phyloP scores from a whole-genome alignment of 371 early-diverging fungal species.

The Haplosporangium sp. region DNA sequence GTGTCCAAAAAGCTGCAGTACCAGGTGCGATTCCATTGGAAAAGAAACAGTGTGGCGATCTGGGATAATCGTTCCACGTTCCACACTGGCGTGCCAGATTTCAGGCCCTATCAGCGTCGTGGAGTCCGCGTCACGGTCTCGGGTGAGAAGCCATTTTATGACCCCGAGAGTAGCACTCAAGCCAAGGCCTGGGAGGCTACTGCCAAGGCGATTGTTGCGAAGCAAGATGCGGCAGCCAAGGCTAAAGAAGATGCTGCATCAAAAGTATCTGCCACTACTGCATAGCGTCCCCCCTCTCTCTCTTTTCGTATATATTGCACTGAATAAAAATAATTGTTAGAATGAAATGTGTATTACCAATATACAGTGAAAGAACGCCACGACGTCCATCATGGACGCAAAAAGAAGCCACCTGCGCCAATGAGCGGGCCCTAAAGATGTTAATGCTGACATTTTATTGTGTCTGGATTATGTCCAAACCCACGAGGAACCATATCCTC shows the following conservation, averaged over 20 bases:
- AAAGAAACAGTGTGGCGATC: slow-evolving; percentile 70
- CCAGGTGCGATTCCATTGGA: slow-evolving; percentile 75
- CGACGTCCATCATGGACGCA: no score
- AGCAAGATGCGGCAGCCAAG: slow-evolving; percentile 46
- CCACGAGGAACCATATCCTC: slow-evolving; percentile 37
- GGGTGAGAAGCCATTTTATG: slow-evolving; percentile 69
- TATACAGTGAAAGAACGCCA: no score
- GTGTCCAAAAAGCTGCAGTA: slow-evolving; percentile 64
- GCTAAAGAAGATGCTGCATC: slow-evolving; percentile 16
- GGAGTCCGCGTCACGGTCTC: slow-evolving; percentile 66
- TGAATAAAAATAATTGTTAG: no score
- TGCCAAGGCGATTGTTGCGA: slow-evolving; percentile 45
- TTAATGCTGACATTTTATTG: not conserved
- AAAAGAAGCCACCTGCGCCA: no score
- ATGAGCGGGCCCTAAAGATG: not conserved
- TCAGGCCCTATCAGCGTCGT: slow-evolving; percentile 57
- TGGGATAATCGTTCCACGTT: slow-evolving; percentile 73
- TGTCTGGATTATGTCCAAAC: not conserved
- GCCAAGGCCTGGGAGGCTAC: slow-evolving; percentile 45
- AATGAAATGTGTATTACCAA: no score
- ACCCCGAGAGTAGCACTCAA: slow-evolving; percentile 60
- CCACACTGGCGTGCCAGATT: slow-evolving; percentile 69
- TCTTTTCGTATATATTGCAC: no score
- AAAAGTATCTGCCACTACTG: no score
- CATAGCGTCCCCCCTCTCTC: no score